Conservation (phyloP, 768 basidiomycete genomes). For the Lactarius akahatsu region DNA sequence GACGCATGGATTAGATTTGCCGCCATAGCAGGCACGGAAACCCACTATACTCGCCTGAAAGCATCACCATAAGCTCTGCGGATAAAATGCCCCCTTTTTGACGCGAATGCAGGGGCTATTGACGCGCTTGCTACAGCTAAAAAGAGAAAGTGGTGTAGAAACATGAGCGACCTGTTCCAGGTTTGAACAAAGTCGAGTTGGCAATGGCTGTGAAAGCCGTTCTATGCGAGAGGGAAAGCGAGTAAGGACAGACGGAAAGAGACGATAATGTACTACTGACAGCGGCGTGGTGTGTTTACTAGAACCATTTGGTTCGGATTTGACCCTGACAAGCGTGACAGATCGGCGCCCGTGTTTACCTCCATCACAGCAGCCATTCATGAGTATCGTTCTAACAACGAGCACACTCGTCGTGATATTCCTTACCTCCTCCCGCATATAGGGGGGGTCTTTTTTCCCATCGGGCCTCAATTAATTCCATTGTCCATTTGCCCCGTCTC, state of each 20-base stretch:
- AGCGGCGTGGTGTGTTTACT: background rate
- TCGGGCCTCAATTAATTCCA: background rate
- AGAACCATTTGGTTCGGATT: background rate
- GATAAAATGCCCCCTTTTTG: background rate
- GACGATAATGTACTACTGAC: background rate
- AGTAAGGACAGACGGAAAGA: background rate
- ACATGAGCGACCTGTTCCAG: background rate
- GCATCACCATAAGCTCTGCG: background rate
- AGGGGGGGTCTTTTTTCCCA: too few species aligned
- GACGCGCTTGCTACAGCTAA: background rate
- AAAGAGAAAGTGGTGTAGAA: background rate
- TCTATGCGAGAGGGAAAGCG: conserved; percentile 5
- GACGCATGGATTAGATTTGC: background rate
- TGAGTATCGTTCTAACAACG: too few species aligned
- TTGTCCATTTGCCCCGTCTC: background rate
- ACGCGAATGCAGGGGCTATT: conserved; percentile 2
- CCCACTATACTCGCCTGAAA: conserved; percentile 1
- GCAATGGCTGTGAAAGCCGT: background rate
- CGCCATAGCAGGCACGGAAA: background rate
- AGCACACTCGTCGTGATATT: too few species aligned
- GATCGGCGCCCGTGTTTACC: background rate
- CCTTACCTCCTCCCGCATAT: too few species aligned
- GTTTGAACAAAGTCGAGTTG: background rate
- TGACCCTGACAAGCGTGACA: background rate
- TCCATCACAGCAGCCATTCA: too few species aligned